These are phyloP conservation scores for Inonotus hispidus DNA, from an alignment of 1,284 basidiomycete species.

Conservation along the genomic window DNA sequence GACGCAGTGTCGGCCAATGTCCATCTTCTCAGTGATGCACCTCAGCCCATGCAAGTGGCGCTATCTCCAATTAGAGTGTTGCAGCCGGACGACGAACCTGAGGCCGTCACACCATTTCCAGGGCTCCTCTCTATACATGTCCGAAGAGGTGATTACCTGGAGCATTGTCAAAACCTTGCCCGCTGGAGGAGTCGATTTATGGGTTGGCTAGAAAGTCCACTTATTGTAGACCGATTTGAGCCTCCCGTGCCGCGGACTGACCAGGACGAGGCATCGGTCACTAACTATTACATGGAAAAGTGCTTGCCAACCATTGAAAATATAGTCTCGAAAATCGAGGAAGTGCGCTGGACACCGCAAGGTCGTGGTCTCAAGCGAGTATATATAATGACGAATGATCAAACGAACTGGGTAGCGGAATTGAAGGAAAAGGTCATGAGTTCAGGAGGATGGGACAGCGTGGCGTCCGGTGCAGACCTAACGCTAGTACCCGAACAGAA, in stretches of 20 bases:
- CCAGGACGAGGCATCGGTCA: neutral
- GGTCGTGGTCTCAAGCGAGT: slow-evolving; percentile 26
- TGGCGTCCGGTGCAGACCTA: slow-evolving; percentile 20
- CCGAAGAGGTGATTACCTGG: slow-evolving; percentile 52
- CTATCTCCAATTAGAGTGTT: neutral
- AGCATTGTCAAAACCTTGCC: slow-evolving; percentile 44
- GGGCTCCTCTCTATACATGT: slow-evolving; percentile 54
- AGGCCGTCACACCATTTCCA: slow-evolving; percentile 13
- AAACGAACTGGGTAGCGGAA: slow-evolving; percentile 27
- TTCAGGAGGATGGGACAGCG: slow-evolving; percentile 17
- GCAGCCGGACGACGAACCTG: neutral
- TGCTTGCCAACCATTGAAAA: slow-evolving; percentile 40
- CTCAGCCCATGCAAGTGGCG: neutral
- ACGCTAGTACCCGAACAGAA: slow-evolving; percentile 25
- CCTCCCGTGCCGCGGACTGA: neutral
- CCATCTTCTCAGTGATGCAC: neutral
- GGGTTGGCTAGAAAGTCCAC: slow-evolving; percentile 39
- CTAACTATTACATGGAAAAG: slow-evolving; percentile 16
- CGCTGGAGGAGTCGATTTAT: slow-evolving; percentile 36
- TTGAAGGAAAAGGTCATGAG: slow-evolving; percentile 24
- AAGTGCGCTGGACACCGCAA: slow-evolving; percentile 24
- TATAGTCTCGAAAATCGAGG: slow-evolving; percentile 35
- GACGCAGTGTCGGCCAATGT: slow-evolving; percentile 25
- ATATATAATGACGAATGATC: slow-evolving; percentile 36
- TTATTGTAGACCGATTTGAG: slow-evolving; percentile 34